A percentile compares a stretch with the other conserved stretches of the same genome.
Conservation (phyloP, 306 rosid genomes). For the Cucurbita argyrosperma region DNA sequence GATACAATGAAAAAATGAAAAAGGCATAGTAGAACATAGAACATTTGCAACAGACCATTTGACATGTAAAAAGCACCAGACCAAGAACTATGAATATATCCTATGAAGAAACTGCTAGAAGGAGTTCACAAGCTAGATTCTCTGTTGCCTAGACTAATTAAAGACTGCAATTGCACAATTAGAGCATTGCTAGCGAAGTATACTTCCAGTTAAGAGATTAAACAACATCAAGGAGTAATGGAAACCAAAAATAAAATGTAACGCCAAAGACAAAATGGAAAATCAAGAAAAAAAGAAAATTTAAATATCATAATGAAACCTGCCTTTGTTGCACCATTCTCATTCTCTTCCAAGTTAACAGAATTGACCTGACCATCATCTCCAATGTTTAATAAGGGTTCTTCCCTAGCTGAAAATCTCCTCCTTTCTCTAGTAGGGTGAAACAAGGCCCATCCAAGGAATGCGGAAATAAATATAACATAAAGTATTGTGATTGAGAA, state of each 20-base stretch:
- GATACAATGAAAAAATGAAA: conserved; percentile 7
- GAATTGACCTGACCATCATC: conserved; percentile 24
- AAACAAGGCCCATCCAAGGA: conserved; percentile 64
- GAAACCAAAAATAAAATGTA: not conserved
- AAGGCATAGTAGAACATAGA: not conserved
- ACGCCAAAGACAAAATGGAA: not conserved
- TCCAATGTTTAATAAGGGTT: conserved; percentile 49
- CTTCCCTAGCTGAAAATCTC: conserved; percentile 24
- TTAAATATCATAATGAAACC: not conserved
- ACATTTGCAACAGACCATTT: not conserved
- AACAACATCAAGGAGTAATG: not conserved
- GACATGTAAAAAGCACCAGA: not conserved
- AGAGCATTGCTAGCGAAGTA: not conserved
- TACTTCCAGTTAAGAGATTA: not conserved
- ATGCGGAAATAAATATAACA: conserved; percentile 39
- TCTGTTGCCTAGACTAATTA: not conserved
- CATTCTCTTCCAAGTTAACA: conserved; percentile 27
- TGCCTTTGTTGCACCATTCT: conserved; percentile 33
- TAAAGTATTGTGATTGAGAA: conserved; percentile 50
- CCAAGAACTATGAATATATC: not conserved
- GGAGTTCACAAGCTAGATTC: not conserved
- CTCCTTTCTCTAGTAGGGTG: conserved; percentile 41
- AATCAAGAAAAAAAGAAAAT: not conserved
- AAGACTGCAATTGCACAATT: not conserved
- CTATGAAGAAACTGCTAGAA: not conserved